These are phyloP conservation scores for Pestalotiopsis sp. DNA, from an alignment of 2,329 filamentous ascomycete species.

Conservation along the genomic window DNA sequence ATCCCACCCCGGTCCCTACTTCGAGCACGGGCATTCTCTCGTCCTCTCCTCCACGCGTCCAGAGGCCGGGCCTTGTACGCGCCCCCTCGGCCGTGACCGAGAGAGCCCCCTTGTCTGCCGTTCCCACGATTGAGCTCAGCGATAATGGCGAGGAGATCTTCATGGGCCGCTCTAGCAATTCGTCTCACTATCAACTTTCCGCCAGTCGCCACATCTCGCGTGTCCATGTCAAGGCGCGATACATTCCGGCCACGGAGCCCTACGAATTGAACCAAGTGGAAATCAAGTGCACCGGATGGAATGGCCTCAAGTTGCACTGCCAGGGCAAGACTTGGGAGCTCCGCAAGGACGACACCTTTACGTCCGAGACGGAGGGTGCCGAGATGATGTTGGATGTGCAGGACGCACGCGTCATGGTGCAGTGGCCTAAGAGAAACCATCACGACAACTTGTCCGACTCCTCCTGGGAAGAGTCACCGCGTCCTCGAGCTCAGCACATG, in stretches of 20 bases:
- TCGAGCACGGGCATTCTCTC: constrained; percentile 91
- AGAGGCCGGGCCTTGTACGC: constrained; percentile 57
- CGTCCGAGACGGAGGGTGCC: constrained; percentile 82
- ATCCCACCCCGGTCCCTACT: constrained; percentile 92
- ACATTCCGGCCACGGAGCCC: constrained; percentile 69
- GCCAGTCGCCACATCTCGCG: constrained; percentile 91
- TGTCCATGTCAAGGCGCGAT: constrained; percentile 87
- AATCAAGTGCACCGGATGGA: constrained; percentile 93
- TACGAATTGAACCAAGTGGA: constrained; percentile 79
- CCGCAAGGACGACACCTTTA: constrained; percentile 85
- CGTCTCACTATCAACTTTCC: constrained; percentile 92
- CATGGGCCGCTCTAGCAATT: constrained; percentile 94
- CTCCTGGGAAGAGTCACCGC: constrained; percentile 70
- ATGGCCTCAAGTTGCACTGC: constrained; percentile 91
- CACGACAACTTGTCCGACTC: constrained; percentile 64
- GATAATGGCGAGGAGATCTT: constrained; percentile 79
- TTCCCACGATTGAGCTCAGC: constrained; percentile 81
- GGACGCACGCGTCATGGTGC: constrained; percentile 84
- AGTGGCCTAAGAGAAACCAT: constrained; percentile 73
- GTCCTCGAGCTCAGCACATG: constrained; percentile 33
- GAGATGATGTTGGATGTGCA: constrained; percentile 97
- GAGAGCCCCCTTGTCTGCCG: constrained; percentile 78
- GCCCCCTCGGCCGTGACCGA: constrained; percentile 71
- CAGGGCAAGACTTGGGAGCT: constrained; percentile 86
- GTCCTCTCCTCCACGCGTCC: constrained; percentile 73